A percentile compares a stretch with the other conserved stretches of the same genome.
phyloP scores from a whole-genome alignment of 2,329 filamentous ascomycete genomes.

The Penicillium paneum region DNA sequence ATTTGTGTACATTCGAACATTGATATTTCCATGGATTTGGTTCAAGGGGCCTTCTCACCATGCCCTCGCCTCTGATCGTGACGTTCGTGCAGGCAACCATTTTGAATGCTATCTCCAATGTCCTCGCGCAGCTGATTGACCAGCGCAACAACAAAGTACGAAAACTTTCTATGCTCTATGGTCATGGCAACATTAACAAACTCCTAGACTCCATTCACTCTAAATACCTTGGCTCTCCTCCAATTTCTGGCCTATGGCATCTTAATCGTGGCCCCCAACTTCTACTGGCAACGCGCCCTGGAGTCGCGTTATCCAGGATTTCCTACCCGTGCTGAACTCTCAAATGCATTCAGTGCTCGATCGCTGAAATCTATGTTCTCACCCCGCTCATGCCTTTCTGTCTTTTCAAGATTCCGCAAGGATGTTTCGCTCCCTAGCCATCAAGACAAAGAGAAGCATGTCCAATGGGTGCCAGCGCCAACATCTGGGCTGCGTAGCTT shows the following conservation, averaged over 20 bases:
- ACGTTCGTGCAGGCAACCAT: constrained; percentile 39
- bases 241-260: constrained; percentile 74
- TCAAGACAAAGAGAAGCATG: constrained; percentile 21
- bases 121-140: constrained; percentile 40
- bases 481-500: constrained; percentile 45
- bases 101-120: constrained; percentile 39
- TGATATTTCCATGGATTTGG: constrained; percentile 9
- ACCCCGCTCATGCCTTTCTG: constrained; percentile 11
- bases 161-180: not conserved
- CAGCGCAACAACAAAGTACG: constrained; percentile 35
- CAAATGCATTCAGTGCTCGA: constrained; percentile 11
- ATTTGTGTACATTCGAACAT: not conserved
- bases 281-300: constrained; percentile 78
- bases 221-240: constrained; percentile 67
- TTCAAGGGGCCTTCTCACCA: constrained; percentile 2
- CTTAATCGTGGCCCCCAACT: constrained; percentile 76
- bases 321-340: constrained; percentile 33
- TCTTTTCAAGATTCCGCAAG: not conserved
- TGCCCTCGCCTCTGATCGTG: constrained; percentile 32
- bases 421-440: constrained; percentile 18
- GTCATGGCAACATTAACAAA: constrained; percentile 5
- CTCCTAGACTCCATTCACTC: constrained; percentile 54
- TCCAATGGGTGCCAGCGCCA: constrained; percentile 17
- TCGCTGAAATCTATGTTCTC: constrained; percentile 10
- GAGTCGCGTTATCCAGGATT: constrained; percentile 71